Evolutionary conservation across 192 early-diverging fungal genomes (phyloP).

Genomic region (Backusella parvicylindrica): DNA sequence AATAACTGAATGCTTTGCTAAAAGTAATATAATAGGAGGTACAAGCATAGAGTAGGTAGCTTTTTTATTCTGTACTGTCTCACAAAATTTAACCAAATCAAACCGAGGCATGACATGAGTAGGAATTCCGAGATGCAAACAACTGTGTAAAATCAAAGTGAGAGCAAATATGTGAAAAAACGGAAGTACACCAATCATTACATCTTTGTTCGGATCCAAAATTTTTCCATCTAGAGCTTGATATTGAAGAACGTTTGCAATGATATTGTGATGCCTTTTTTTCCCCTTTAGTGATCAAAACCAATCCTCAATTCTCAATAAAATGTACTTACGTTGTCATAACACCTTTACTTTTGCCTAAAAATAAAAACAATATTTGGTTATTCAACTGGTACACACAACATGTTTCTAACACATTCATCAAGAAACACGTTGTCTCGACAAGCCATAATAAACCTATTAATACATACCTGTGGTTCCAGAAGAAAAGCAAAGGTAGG

Average conservation of each 20-base stretch:
- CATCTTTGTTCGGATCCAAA: neutral
- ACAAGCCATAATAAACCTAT: neutral
- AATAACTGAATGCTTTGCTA: conserved; percentile 63
- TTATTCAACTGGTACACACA: neutral
- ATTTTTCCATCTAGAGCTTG: conserved; percentile 43
- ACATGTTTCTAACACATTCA: neutral
- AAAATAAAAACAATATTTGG: neutral
- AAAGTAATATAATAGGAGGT: conserved; percentile 62
- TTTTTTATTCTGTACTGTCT: conserved; percentile 70
- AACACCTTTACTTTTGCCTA: conserved; percentile 20
- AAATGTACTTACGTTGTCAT: conserved; percentile 54
- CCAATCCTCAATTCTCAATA: conserved; percentile 45
- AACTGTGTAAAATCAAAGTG: conserved; percentile 20
- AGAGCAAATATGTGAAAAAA: conserved; percentile 25
- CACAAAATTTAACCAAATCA: conserved; percentile 52
- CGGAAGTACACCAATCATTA: conserved; percentile 20
- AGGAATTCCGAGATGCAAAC: conserved; percentile 24
- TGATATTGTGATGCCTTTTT: conserved; percentile 25
- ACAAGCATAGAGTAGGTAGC: conserved; percentile 78
- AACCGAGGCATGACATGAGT: conserved; percentile 64
- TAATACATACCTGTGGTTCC: conserved; percentile 25
- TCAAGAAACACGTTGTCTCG: too few relatives aligned
- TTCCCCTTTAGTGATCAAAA: conserved; percentile 57
- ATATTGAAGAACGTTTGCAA: conserved; percentile 15
- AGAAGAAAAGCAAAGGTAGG: conserved; percentile 28